Evolutionary conservation across 2,329 filamentous ascomycete species (phyloP), one percentile per base, ranked within the genome.

Genomic region (Tothia fuscella): DNA sequence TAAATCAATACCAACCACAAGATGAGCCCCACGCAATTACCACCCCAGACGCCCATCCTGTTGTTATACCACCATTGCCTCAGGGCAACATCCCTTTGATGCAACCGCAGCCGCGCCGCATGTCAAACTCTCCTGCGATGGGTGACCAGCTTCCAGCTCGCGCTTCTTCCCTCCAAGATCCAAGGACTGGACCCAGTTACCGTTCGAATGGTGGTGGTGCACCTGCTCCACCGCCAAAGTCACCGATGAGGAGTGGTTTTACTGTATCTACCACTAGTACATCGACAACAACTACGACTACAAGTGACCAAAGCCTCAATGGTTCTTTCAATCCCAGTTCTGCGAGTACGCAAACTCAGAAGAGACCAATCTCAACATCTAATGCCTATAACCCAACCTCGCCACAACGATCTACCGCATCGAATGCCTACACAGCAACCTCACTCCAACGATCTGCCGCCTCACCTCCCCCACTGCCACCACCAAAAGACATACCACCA

Each of bases 21-120:
- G 35, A 37, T 37, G 35, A 26, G 22, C 35, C 35, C 28, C 35
- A 37, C 9, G n/a, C n/a, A n/a, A n/a, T n/a, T n/a, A n/a, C n/a
- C n/a, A n/a, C n/a, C n/a, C n/a, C n/a, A n/a, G n/a, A n/a, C n/a
- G n/a, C n/a, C n/a, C n/a, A n/a, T n/a, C n/a, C n/a, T n/a, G n/a
- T n/a, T n/a, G n/a, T n/a, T n/a, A 38, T 43, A 3, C 41, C 41
- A n/a, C 33, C 41, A 9, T n/a, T 43, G 9, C 41, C 24, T 12
- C 41, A 43, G 22, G 22, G n/a, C 19, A 19, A 24, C 16, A 19
- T 43, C 10, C 32, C 21, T 16, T 33, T 43, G 10, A 29, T 38
- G 25, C 41, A 43, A 33, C 41, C 41, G 5, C 31, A 38, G 41
- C 41, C 41, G 3, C 29, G 25, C 26, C 21, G 41, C 9, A 22